A percentile compares a stretch with the other conserved stretches of the same genome.
Conservation (phyloP, 2,329 filamentous ascomycete genomes). For the Parafenestella ontariensis region DNA sequence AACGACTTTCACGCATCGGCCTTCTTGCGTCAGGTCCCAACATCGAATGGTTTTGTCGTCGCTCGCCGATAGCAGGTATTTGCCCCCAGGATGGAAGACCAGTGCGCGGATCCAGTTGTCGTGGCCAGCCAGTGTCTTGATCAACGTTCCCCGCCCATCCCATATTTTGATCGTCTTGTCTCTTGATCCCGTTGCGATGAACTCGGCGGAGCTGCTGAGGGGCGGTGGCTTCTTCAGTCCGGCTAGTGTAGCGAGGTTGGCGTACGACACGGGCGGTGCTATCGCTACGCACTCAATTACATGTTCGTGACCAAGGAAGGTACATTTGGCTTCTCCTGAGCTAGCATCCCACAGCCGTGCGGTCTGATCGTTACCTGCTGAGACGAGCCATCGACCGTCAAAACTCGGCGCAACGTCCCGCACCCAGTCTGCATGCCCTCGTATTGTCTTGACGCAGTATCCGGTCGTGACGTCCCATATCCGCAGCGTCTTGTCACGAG, state of each 20-base stretch:
- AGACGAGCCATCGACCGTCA: conserved; percentile 84
- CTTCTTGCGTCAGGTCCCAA: conserved; percentile 92
- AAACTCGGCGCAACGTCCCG: conserved; percentile 82
- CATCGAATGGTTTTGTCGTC: conserved; percentile 93
- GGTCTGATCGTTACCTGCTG: conserved; percentile 82
- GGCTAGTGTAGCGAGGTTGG: conserved; percentile 77
- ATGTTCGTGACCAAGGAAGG: conserved; percentile 86
- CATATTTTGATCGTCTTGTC: conserved; percentile 92
- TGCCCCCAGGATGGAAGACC: conserved; percentile 89
- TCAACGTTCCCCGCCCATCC: conserved; percentile 82
- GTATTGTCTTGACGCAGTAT: conserved; percentile 89
- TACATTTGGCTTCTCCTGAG: conserved; percentile 76
- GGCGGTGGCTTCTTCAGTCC: conserved; percentile 84
- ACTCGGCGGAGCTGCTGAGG: conserved; percentile 78
- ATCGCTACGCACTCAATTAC: conserved; percentile 85
- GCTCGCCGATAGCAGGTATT: conserved; percentile 82
- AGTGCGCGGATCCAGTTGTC: conserved; percentile 92
- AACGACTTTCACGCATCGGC: conserved; percentile 85
- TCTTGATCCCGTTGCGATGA: conserved; percentile 84
- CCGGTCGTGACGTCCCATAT: conserved; percentile 95
- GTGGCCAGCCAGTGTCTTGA: conserved; percentile 85
- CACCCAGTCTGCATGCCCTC: conserved; percentile 90
- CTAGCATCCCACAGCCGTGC: conserved; percentile 85
- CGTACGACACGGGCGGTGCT: conserved; percentile 79
- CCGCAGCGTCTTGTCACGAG: conserved; percentile 80